Conservation (phyloP, 208 protist species). For the Trypanosomatidae sp. region DNA sequence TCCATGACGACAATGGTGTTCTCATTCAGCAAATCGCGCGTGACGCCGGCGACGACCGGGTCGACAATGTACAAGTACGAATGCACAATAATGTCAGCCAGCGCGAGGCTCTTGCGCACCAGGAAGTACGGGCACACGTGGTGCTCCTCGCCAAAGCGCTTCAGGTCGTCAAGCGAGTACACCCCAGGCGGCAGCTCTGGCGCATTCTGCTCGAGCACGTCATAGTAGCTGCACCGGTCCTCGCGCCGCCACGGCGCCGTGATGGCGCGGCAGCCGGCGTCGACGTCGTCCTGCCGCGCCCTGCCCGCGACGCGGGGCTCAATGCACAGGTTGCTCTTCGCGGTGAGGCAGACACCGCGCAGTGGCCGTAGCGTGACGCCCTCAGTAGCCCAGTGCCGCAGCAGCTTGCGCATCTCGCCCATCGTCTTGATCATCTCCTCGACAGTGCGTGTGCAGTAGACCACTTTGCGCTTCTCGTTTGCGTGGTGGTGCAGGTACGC, state of each 20-base stretch:
- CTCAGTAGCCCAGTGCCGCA: conserved; percentile 59
- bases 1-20: conserved; percentile 98
- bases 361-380: conserved; percentile 34
- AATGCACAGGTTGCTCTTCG: conserved; percentile 95
- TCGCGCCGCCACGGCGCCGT: conserved; percentile 90
- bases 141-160: conserved; percentile 78
- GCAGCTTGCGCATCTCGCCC: conserved; percentile 85
- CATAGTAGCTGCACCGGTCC: conserved; percentile 64
- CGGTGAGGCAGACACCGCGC: conserved; percentile 72
- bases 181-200: conserved; percentile 88
- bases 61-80: conserved; percentile 99
- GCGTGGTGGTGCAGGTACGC: conserved; percentile 90
- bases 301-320: conserved; percentile 69
- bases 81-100: conserved; percentile 97
- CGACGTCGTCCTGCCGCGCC: conserved; percentile 79
- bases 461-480: conserved; percentile 90
- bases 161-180: conserved; percentile 95
- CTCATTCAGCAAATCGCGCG: conserved; percentile 83
- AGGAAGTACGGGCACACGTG: conserved; percentile 94
- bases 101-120: conserved; percentile 71
- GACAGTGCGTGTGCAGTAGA: conserved; percentile 99
- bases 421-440: conserved; percentile 98
- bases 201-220: conserved; percentile 38
- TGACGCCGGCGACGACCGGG: conserved; percentile 93
- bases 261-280: conserved; percentile 87